These are phyloP conservation scores for Colletotrichum echinochloae DNA, from an alignment of 2,329 filamentous ascomycete species.

Conservation along the genomic window DNA sequence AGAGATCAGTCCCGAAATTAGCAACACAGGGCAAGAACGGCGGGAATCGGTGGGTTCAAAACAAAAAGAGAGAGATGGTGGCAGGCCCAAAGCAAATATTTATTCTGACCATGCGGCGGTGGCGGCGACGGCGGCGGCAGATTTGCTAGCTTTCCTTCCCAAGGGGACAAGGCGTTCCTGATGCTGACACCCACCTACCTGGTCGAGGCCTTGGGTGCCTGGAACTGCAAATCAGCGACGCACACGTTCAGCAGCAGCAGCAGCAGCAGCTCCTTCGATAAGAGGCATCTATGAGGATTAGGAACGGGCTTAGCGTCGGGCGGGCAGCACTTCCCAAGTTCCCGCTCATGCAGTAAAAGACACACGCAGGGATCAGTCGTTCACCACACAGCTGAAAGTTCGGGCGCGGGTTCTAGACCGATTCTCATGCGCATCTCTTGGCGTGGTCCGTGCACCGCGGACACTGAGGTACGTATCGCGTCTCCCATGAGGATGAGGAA, in stretches of 20 bases:
- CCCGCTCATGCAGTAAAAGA: not conserved
- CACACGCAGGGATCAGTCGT: conserved; percentile 7
- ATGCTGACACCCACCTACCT: not conserved
- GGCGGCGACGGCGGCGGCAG: conserved; percentile 7
- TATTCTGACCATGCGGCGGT: conserved; percentile 10
- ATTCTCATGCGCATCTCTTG: not conserved
- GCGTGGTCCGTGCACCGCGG: conserved; percentile 16
- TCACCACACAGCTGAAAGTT: conserved; percentile 22
- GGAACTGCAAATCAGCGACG: not conserved
- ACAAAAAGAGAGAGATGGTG: no score
- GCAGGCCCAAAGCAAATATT: conserved; percentile 3
- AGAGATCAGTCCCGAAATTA: not conserved
- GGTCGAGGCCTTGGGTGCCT: not conserved
- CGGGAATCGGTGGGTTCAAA: no score
- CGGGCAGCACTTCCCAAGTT: not conserved
- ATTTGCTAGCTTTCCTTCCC: conserved; percentile 11
- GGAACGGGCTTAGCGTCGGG: conserved; percentile 32
- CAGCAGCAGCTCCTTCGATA: not conserved
- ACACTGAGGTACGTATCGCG: not conserved
- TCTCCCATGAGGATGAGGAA: no score
- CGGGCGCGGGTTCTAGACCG: conserved; percentile 20
- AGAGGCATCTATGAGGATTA: not conserved
- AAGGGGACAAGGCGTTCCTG: conserved; percentile 25
- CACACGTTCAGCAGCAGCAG: no score
- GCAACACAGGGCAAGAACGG: not conserved